phyloP scores from a whole-genome alignment of 352 stramenopile species.

The Plasmopara muralis region DNA sequence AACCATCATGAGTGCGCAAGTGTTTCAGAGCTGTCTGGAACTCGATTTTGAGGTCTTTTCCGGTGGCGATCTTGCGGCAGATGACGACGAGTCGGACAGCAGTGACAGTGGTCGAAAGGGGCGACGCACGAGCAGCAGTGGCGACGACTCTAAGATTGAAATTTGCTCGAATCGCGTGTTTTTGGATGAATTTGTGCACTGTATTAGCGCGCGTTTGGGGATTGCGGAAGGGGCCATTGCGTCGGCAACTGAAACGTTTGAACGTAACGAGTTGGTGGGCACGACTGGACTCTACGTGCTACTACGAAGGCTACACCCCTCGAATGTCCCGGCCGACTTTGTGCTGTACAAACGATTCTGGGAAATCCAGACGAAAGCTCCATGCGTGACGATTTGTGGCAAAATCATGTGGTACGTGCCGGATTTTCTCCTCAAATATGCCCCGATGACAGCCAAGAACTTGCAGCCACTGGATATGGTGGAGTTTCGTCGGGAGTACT shows the following conservation, averaged over 20 bases:
- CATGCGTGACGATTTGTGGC: slow-evolving; percentile 75
- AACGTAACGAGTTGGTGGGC: slow-evolving; percentile 82
- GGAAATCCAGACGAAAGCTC: slow-evolving; percentile 77
- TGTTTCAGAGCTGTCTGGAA: slow-evolving; percentile 85
- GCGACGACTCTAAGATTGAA: slow-evolving; percentile 68
- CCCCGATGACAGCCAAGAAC: slow-evolving; percentile 80
- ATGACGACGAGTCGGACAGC: slow-evolving; percentile 52
- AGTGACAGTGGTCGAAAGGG: slow-evolving; percentile 44
- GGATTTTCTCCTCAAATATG: slow-evolving; percentile 83
- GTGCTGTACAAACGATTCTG: slow-evolving; percentile 89
- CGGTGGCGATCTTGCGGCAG: slow-evolving; percentile 45
- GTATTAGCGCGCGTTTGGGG: slow-evolving; percentile 60
- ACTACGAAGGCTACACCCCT: slow-evolving; percentile 71
- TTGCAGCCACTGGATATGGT: slow-evolving; percentile 66
- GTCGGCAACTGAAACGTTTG: slow-evolving; percentile 82
- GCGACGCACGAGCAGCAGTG: slow-evolving; percentile 48
- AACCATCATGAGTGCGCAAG: slow-evolving; percentile 83
- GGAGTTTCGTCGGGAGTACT: slow-evolving; percentile 73
- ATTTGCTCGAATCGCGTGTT: slow-evolving; percentile 81
- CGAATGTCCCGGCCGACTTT: slow-evolving; percentile 79
- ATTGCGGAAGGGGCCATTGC: slow-evolving; percentile 70
- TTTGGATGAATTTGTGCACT: slow-evolving; percentile 83
- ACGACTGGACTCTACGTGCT: slow-evolving; percentile 88
- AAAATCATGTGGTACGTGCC: slow-evolving; percentile 84
- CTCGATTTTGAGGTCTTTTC: slow-evolving; percentile 85